These are phyloP conservation scores for Cryptomeria japonica DNA, from an alignment of 75 land plant species.

Conservation along the genomic window DNA sequence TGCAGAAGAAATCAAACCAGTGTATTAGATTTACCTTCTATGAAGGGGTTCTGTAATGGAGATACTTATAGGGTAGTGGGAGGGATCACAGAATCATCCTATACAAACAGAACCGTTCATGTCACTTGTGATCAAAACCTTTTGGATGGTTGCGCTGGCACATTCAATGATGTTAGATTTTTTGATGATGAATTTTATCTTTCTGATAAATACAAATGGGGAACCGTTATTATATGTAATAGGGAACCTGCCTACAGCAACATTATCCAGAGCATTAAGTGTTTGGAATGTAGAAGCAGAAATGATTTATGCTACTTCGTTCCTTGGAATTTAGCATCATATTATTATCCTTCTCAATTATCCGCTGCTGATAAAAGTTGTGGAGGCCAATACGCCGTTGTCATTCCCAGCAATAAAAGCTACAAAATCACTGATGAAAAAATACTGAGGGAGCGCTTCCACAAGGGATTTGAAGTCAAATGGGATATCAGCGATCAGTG, in stretches of 20 bases:
- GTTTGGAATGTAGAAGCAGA: neutral
- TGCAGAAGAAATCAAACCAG: neutral
- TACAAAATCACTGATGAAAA: too few species aligned
- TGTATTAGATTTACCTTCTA: too few species aligned
- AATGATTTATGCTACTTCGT: too few species aligned
- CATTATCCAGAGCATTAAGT: neutral
- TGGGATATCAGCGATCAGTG: too few species aligned
- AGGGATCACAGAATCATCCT: neutral
- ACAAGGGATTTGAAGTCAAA: too few species aligned
- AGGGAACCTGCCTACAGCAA: neutral
- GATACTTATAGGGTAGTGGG: neutral
- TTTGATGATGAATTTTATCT: neutral
- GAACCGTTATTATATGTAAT: neutral
- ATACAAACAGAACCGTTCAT: neutral
- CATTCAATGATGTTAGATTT: rapidly evolving
- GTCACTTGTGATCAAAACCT: neutral
- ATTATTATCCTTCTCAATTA: too few species aligned
- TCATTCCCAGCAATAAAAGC: too few species aligned
- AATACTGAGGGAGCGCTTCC: too few species aligned
- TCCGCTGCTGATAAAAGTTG: too few species aligned
- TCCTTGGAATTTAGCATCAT: too few species aligned
- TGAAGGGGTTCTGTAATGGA: neutral
- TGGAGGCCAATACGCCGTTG: too few species aligned
- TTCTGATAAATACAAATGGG: neutral
- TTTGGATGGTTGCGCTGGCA: neutral